phyloP scores from a whole-genome alignment of 2,329 filamentous ascomycete genomes.

The Geosmithia morbida region DNA sequence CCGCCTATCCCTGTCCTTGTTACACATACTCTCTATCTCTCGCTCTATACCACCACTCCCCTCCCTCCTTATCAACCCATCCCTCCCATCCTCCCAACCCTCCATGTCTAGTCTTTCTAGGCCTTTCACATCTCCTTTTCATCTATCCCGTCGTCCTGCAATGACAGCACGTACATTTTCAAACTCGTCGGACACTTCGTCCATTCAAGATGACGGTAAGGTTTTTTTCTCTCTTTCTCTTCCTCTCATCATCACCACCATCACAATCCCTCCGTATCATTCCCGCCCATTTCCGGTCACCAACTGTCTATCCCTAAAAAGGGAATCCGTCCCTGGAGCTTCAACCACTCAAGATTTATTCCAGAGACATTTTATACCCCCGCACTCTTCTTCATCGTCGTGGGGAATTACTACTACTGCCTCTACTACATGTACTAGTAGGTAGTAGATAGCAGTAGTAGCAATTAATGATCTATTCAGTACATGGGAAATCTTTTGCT shows the following conservation, averaged over 20 bases:
- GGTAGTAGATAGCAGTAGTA: no score
- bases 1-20: no score
- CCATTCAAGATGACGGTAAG: background rate
- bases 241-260: conserved; percentile 1
- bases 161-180: conserved; percentile 29
- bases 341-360: no score
- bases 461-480: no score
- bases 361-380: no score
- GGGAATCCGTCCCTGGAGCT: background rate
- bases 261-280: background rate
- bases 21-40: no score
- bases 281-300: background rate
- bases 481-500: no score
- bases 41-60: no score
- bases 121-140: conserved; percentile 31
- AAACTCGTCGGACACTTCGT: conserved; percentile 22
- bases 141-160: conserved; percentile 27
- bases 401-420: no score
- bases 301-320: background rate
- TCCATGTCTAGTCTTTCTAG: conserved; percentile 32
- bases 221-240: background rate
- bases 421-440: no score
- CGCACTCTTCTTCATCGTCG: no score
- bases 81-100: background rate
- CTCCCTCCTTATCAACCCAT: background rate